These are phyloP conservation scores for Mycosphaerelloides madeirae DNA, from an alignment of 2,329 filamentous ascomycete genomes.

Conservation along the genomic window DNA sequence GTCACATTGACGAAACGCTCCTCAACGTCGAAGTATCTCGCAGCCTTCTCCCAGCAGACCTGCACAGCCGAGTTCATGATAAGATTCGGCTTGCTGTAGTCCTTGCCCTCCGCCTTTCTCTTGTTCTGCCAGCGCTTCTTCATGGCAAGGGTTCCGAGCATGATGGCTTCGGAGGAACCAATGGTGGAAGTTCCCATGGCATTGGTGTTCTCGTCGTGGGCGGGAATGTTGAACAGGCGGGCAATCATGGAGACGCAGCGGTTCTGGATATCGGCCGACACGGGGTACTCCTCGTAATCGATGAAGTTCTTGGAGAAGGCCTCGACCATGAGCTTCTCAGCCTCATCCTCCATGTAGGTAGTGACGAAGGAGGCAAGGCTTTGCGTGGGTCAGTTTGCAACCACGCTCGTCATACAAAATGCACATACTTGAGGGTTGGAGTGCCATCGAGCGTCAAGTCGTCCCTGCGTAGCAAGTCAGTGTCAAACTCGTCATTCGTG, in stretches of 20 bases:
- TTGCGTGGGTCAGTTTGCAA: conserved; percentile 16
- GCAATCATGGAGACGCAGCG: conserved; percentile 74
- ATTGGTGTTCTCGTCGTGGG: conserved; percentile 50
- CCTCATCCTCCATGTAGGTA: conserved; percentile 97
- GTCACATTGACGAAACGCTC: conserved; percentile 72
- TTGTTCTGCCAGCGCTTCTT: conserved; percentile 91
- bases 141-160: conserved; percentile 81
- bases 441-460: conserved; percentile 88
- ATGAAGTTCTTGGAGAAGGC: conserved; percentile 89
- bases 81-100: conserved; percentile 76
- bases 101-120: conserved; percentile 76
- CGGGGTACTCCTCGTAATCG: conserved; percentile 49
- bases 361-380: conserved; percentile 91
- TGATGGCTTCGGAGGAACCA: conserved; percentile 84
- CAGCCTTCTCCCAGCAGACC: conserved; percentile 89
- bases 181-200: conserved; percentile 84
- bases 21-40: conserved; percentile 64
- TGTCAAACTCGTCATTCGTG: not conserved
- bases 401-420: not conserved
- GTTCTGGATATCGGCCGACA: conserved; percentile 63
- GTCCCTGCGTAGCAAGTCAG: conserved; percentile 46
- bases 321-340: conserved; percentile 91
- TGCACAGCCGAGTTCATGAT: conserved; percentile 95
- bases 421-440: conserved; percentile 70
- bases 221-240: conserved; percentile 76